Evolutionary conservation across 805 yeast species (phyloP).

Genomic region (Martiniozyma abietophila): DNA sequence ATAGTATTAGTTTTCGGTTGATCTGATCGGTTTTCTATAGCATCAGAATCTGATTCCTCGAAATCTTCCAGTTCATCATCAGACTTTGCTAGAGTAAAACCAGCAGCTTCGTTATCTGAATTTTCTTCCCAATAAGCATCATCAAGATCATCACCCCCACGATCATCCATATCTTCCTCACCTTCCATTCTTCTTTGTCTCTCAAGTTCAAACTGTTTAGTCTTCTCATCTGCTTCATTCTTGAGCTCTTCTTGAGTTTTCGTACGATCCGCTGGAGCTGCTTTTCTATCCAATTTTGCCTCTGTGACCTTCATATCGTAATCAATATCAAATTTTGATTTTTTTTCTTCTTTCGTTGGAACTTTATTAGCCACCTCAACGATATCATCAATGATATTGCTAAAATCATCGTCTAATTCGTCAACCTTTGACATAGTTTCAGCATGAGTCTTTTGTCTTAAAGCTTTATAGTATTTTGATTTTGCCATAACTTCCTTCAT

Average conservation of each 20-base stretch:
- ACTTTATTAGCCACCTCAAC: constrained; percentile 21
- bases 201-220: constrained; percentile 55
- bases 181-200: constrained; percentile 72
- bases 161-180: constrained; percentile 28
- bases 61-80: constrained; percentile 30
- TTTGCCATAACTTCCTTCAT: constrained; percentile 82
- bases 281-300: constrained; percentile 60
- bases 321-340: constrained; percentile 35
- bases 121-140: constrained; percentile 61
- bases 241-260: constrained; percentile 66
- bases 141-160: constrained; percentile 59
- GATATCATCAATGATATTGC: constrained; percentile 44
- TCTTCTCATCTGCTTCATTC: constrained; percentile 50
- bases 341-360: constrained; percentile 22
- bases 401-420: constrained; percentile 67
- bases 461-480: constrained; percentile 67
- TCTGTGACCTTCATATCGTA: constrained; percentile 63
- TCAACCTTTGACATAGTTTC: constrained; percentile 49
- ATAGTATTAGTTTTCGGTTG: constrained; percentile 17
- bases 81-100: constrained; percentile 32
- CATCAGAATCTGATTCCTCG: constrained; percentile 25
- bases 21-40: constrained; percentile 13
- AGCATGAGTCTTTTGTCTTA: constrained; percentile 60
- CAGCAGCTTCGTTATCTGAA: constrained; percentile 38
- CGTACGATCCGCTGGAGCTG: constrained; percentile 75